Evolutionary conservation across 1,284 basidiomycete genomes (phyloP).

Genomic region (Inonotus hispidus): DNA sequence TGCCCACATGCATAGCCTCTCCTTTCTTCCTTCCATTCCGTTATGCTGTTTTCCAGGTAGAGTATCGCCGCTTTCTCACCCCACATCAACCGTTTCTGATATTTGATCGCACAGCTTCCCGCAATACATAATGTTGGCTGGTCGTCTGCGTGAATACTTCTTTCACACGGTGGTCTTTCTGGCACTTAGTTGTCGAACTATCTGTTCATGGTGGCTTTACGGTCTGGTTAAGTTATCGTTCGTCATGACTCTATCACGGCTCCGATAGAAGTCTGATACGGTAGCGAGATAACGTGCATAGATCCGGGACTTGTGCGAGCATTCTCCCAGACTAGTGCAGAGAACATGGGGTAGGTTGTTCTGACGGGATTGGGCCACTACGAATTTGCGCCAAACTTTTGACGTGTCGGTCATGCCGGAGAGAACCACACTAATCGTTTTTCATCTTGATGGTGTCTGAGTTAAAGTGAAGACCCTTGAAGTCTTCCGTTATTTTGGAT

Average conservation of each 20-base stretch:
- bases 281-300: background rate
- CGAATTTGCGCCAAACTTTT: background rate
- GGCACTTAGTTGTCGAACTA: background rate
- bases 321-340: conserved; percentile 2
- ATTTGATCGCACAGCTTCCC: background rate
- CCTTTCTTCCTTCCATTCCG: conserved; percentile 1
- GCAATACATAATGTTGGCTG: background rate
- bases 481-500: no score
- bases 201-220: background rate
- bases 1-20: background rate
- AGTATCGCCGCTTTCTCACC: background rate
- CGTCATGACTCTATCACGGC: background rate
- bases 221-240: background rate
- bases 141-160: background rate
- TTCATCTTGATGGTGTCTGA: background rate
- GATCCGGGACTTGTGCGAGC: conserved; percentile 11
- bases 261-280: background rate
- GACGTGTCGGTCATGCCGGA: background rate
- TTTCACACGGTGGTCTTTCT: background rate
- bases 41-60: background rate
- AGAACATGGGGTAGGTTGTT: background rate
- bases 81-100: background rate
- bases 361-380: background rate
- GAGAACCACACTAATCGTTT: background rate
- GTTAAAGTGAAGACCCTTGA: background rate